Conservation (phyloP, 2,329 filamentous ascomycete species). For the Pyrenophora seminiperda region DNA sequence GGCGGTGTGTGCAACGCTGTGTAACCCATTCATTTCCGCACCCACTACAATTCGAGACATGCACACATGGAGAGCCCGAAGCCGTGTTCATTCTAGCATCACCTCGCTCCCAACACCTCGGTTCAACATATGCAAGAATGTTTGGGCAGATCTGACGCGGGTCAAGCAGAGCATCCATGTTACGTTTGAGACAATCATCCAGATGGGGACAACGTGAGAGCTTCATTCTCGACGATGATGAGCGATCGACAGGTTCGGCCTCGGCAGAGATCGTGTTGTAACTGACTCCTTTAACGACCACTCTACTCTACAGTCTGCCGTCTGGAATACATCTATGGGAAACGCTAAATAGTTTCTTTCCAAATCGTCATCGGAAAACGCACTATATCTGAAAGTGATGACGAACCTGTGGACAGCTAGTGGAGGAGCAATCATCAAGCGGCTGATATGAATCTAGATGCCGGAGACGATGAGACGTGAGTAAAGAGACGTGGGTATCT, state of each 20-base stretch:
- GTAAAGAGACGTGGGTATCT: slow-evolving; percentile 21
- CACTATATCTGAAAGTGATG: too few species aligned
- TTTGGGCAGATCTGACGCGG: slow-evolving; percentile 21
- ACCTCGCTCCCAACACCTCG: slow-evolving; percentile 20
- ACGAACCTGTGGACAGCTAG: background rate
- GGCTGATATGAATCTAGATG: slow-evolving; percentile 12
- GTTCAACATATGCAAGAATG: slow-evolving; percentile 15
- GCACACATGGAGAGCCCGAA: slow-evolving; percentile 16
- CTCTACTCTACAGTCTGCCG: too few species aligned
- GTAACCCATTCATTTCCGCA: slow-evolving; percentile 18
- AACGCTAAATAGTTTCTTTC: too few species aligned
- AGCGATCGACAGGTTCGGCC: background rate
- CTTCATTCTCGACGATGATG: background rate
- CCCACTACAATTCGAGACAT: slow-evolving; percentile 24
- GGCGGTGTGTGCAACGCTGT: slow-evolving; percentile 26
- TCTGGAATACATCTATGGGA: too few species aligned
- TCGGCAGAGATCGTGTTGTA: background rate
- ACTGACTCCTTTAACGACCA: too few species aligned
- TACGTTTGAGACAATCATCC: slow-evolving; percentile 18
- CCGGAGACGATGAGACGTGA: slow-evolving; percentile 8
- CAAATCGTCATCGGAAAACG: too few species aligned
- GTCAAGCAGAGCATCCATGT: slow-evolving; percentile 14
- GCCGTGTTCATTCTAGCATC: slow-evolving; percentile 14
- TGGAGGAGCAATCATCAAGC: background rate
- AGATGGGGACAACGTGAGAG: background rate